Base-by-base conservation (phyloP, 2,329 filamentous ascomycete species). In the Colletotrichum aenigma region DNA sequence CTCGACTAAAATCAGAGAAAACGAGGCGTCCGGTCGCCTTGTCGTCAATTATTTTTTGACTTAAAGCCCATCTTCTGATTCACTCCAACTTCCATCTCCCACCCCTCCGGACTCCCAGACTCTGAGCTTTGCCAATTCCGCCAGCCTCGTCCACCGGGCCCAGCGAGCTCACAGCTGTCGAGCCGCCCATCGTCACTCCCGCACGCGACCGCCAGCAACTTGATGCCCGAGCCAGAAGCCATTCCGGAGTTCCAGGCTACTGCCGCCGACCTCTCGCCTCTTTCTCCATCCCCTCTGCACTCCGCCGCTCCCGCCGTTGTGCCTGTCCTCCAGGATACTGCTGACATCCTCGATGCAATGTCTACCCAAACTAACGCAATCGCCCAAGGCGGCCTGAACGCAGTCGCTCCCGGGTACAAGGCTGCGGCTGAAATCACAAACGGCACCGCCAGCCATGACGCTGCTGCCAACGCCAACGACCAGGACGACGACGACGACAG, bases 241-340 rank as follows among this genome's bases (percentile, higher is more conserved):
- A 77, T 75, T 18, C 77, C 87, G 62, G 84, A 88, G 80, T 80
- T 89, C 77, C 86, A 89, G 86, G 89, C 89, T 79, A 86, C 88
- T 79, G 89, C 89, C 83, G 89, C 89, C 84, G 85, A 88, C 82
- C 84, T 91, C 73, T 89, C 86, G 64, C 89, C 89, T 15, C 80
- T 90, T 66, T 90, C 89, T 67, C 89, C 89, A 64, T 83, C 87
- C 73, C 85, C 88, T 73, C 80, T 89, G 75, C 85, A 89, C 78
- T 85, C 85, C 64, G 84, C 87, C 71, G 86, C 87, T 30, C 83
- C 88, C 61, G 82, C 87, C 70, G 84, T 87, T 75, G 86, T 90
- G 69, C 88, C 89, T 36, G 83, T 84, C 30, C 87, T 91, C 73
- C 89, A 91, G 80, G 84, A 89, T 76, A 89, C 88, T 70, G 89